Evolutionary conservation across 2,329 filamentous ascomycete species (phyloP).

Genomic region (Scleromitrula shiraiana): DNA sequence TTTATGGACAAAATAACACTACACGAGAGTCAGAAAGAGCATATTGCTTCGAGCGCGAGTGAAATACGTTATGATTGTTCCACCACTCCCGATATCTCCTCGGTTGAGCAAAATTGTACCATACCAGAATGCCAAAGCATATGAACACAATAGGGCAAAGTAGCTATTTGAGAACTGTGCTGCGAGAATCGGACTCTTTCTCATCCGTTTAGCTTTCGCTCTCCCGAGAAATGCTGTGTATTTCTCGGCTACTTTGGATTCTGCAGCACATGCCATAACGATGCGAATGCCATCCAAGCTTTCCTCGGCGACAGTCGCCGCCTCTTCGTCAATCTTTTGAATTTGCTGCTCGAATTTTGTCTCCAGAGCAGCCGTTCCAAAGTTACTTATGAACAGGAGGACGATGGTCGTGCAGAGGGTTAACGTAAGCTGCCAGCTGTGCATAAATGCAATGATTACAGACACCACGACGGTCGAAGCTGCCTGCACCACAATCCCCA

Average conservation of each 20-base stretch:
- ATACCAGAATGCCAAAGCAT: constrained; percentile 12
- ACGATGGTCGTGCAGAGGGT: constrained; percentile 70
- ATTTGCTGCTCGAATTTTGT: constrained; percentile 1
- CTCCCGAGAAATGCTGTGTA: neutral
- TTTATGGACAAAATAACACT: constrained; percentile 3
- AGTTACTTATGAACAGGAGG: constrained; percentile 3
- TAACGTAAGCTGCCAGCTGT: constrained; percentile 83
- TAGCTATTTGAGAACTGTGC: constrained; percentile 5
- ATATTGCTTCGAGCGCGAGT: neutral
- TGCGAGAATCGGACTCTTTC: constrained; percentile 4
- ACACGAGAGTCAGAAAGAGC: neutral
- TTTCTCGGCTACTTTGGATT: neutral
- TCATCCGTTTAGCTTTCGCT: neutral
- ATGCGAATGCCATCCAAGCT: neutral
- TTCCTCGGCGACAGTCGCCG: neutral
- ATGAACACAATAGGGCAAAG: constrained; percentile 4
- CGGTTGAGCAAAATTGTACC: constrained; percentile 2
- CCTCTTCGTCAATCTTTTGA: neutral
- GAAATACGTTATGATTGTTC: neutral
- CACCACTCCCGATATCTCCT: constrained; percentile 1
- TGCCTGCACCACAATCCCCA: constrained; percentile 66
- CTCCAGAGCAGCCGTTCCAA: constrained; percentile 1
- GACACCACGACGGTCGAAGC: constrained; percentile 75
- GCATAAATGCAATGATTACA: constrained; percentile 78
- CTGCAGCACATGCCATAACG: constrained; percentile 1